phyloP scores from a whole-genome alignment of 768 basidiomycete species.

The Mycena indigotica region DNA sequence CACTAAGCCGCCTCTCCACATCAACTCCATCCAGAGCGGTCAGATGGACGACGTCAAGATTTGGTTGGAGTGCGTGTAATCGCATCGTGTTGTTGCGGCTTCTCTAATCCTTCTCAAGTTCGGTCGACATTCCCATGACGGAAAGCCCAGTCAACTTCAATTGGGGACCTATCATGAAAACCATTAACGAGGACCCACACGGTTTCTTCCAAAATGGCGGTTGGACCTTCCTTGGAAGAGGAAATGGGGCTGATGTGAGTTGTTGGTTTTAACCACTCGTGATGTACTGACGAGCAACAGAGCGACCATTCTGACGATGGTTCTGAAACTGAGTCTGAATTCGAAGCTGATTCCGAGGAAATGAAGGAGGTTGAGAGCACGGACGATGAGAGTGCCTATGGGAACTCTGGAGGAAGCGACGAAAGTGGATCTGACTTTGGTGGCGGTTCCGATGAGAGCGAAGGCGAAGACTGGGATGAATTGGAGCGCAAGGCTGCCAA shows the following conservation, averaged over 20 bases:
- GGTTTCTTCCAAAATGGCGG: constrained; percentile 97
- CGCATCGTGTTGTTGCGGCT: neutral
- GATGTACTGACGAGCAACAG: constrained; percentile 25
- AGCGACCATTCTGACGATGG: constrained; percentile 43
- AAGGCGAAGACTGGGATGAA: constrained; percentile 96
- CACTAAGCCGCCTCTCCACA: constrained; percentile 86
- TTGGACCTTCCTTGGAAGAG: constrained; percentile 86
- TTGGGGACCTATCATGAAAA: constrained; percentile 99
- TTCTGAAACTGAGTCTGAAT: constrained; percentile 55
- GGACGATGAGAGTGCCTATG: constrained; percentile 67
- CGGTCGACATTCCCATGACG: constrained; percentile 93
- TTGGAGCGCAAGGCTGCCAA: constrained; percentile 89
- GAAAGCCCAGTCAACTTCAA: constrained; percentile 97
- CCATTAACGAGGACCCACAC: constrained; percentile 92
- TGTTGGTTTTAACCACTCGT: neutral
- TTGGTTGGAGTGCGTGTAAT: constrained; percentile 86
- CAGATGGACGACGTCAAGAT: constrained; percentile 98
- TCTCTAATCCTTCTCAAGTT: constrained; percentile 48
- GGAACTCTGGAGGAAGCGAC: constrained; percentile 62
- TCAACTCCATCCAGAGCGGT: constrained; percentile 90
- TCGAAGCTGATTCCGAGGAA: constrained; percentile 55
- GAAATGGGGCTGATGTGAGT: constrained; percentile 68
- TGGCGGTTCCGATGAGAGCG: constrained; percentile 51
- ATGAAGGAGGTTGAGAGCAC: constrained; percentile 56
- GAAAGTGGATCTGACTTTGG: constrained; percentile 70